Base-by-base conservation (phyloP, 2,329 filamentous ascomycete genomes). In the Akanthomyces muscarius region DNA sequence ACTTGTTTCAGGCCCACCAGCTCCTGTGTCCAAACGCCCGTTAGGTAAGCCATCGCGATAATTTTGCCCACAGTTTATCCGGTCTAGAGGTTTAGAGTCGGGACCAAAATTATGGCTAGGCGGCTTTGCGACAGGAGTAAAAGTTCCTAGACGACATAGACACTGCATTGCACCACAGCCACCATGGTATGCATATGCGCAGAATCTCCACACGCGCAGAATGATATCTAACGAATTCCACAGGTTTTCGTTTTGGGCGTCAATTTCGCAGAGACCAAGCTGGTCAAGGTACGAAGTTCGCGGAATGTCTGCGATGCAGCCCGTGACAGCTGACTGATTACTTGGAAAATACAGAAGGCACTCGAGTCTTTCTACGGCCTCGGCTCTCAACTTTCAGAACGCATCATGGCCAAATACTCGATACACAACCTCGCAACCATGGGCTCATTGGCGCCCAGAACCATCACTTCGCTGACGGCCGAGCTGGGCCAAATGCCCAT, bases 401-500 rank as follows among this genome's bases (percentile, higher is more conserved):
- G 88, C 50, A 87, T 99, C 69, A 89, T 98, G 81, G 91, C 95
- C 68, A 93, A 91, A 72, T 89, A 92, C 79, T 88, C 89, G 70
- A 96, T 99, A 73, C 91, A 97, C 78, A 88, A 91, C 36, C 88
- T 86, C 63, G 90, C 91, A 68, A 90, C 88, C 72, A 82, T 98
- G 68, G 90, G 90, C 73, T 83, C 86, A 8, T 79, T 99, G 23
- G 83, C 86, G 51, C 86, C 88, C 64, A 87, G 89, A 74, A 93
- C 92, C 65, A 80, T 97, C 68, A 88, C 91, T 59, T 89, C 90
- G 60, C 81, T 99, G 65, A 95, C 90, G 25, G 89, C 89, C 57
- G 91, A 96, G 71, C 81, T 99, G 47, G 91, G 92, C 18, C 88
- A 87, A 61, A 93, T 99, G 91, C 96, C 90, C 65, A 91, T 98